Percentiles rank a stretch among this genome's conserved stretches.
Conservation (phyloP, 768 basidiomycete genomes). For the Lentinula guzmanii region DNA sequence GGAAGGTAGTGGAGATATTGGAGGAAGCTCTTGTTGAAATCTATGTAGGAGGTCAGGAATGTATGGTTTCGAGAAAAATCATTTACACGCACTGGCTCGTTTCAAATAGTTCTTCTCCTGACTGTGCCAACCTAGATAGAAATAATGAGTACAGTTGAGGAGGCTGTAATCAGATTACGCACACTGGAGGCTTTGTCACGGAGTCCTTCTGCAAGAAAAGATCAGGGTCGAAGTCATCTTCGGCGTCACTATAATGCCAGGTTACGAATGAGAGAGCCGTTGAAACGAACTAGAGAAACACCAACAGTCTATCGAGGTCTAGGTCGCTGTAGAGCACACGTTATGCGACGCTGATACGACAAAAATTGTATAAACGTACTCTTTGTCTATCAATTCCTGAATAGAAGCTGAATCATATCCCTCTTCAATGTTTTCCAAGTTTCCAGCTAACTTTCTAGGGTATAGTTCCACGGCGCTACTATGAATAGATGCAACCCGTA, state of each 20-base stretch:
- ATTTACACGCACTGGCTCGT: background rate
- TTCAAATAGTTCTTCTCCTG: background rate
- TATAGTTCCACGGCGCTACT: background rate
- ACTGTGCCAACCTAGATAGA: background rate
- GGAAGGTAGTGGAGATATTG: constrained; percentile 1
- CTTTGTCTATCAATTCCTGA: background rate
- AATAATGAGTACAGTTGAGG: background rate
- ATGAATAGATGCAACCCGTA: background rate
- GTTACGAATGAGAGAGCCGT: too few species aligned
- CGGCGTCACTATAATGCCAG: background rate
- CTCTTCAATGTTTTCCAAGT: background rate
- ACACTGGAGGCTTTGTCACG: background rate
- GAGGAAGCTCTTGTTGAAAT: background rate
- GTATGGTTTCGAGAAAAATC: too few species aligned
- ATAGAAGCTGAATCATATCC: background rate
- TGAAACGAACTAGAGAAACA: background rate
- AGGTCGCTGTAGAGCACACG: background rate
- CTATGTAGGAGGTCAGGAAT: background rate
- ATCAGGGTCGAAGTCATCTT: background rate
- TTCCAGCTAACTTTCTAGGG: background rate
- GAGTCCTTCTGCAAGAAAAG: background rate
- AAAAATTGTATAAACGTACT: background rate
- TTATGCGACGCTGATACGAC: background rate
- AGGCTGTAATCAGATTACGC: background rate
- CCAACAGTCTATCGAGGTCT: background rate